Percentiles rank a stretch among this genome's conserved stretches.
These are phyloP conservation scores for Lentinula edodes DNA, from an alignment of 768 basidiomycete species.

Conservation along the genomic window DNA sequence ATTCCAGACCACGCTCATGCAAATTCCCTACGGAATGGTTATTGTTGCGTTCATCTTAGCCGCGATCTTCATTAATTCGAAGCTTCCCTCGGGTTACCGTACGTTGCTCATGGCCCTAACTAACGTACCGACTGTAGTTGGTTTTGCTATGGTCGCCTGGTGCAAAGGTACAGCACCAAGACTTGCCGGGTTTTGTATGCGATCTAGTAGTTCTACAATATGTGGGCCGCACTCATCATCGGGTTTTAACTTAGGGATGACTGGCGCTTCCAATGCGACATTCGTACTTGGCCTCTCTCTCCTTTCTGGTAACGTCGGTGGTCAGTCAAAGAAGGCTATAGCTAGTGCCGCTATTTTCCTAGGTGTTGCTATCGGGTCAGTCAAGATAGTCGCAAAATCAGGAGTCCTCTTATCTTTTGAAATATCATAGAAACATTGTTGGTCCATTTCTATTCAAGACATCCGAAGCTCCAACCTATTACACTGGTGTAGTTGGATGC, in stretches of 20 bases:
- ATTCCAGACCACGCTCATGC: constrained; percentile 20
- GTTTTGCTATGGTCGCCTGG: constrained; percentile 22
- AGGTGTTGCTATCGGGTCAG: constrained; percentile 17
- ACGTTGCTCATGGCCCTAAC: constrained; percentile 19
- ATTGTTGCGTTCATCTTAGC: constrained; percentile 16
- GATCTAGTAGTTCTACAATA: not conserved
- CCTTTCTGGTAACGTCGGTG: constrained; percentile 33
- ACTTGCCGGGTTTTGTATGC: constrained; percentile 16
- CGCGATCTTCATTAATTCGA: constrained; percentile 14
- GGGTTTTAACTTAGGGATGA: constrained; percentile 10
- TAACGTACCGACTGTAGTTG: constrained; percentile 18
- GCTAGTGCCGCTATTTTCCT: constrained; percentile 16
- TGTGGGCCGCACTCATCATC: not conserved
- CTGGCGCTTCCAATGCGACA: constrained; percentile 22
- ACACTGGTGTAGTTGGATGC: constrained; percentile 19
- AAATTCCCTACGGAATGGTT: constrained; percentile 18
- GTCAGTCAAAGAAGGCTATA: constrained; percentile 22
- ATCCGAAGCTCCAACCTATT: constrained; percentile 15
- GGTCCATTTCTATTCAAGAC: constrained; percentile 21
- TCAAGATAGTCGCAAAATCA: not conserved
- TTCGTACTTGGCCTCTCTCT: constrained; percentile 26
- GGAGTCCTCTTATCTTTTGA: not conserved
- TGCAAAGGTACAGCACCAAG: constrained; percentile 14
- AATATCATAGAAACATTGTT: constrained; percentile 14
- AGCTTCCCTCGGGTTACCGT: constrained; percentile 16